Evolutionary conservation across 2,329 filamentous ascomycete genomes (phyloP).

Genomic region (Cercospora zeina): DNA sequence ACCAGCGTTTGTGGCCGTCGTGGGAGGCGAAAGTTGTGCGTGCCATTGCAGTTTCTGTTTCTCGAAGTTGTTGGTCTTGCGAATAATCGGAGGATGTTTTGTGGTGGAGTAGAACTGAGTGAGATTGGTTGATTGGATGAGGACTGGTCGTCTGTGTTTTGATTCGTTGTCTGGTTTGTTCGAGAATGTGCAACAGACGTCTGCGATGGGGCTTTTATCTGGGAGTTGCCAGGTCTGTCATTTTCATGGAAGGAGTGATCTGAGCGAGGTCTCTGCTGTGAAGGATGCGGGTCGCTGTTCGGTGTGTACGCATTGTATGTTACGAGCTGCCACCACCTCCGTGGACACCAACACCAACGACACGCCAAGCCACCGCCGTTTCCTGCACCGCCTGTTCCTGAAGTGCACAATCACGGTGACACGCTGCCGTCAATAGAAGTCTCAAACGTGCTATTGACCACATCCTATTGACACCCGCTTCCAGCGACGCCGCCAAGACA

Average conservation of each 20-base stretch:
- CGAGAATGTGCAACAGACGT: neutral
- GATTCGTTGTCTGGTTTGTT: neutral
- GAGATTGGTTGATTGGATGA: neutral
- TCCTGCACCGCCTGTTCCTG: neutral
- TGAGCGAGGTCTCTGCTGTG: neutral
- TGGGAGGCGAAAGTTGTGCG: neutral
- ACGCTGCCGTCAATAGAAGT: conserved; percentile 22
- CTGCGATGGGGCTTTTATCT: neutral
- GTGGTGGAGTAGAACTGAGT: neutral
- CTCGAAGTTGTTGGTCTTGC: neutral
- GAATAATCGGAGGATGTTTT: neutral
- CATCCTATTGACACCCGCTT: conserved; percentile 37
- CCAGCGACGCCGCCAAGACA: conserved; percentile 25
- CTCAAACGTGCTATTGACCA: conserved; percentile 30
- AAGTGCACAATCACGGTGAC: neutral
- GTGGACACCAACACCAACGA: too few species aligned
- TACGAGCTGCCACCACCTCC: too few species aligned
- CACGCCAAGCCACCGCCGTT: neutral
- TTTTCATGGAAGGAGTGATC: neutral
- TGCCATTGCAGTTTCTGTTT: neutral
- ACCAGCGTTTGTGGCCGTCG: conserved; percentile 13
- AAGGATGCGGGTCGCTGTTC: neutral
- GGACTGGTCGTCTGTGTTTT: neutral
- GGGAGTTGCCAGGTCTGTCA: neutral
- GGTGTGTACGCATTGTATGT: too few species aligned